Evolutionary conservation across 176 grass and related monocot species (phyloP), one percentile per base, ranked within the genome.

Genomic region (Avena eriantha): DNA sequence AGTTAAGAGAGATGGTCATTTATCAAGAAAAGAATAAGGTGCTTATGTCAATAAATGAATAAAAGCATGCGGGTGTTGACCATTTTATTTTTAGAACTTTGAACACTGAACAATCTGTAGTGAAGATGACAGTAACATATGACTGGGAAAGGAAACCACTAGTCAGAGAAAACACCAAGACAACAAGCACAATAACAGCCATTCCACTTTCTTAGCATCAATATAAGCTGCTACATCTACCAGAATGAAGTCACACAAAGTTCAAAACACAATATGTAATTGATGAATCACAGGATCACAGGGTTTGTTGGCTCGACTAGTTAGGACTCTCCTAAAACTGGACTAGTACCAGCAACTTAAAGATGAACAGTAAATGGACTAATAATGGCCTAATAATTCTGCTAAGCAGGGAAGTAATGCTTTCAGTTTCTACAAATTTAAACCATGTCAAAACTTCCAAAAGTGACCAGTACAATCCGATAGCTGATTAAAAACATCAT

Each of bases 1-100:
- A 77, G 39, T 58, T 77, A 61, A 8, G 36, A 82, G 24, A 85
- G 53, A 76, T 58, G 39, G 76, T 21, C 18, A 78, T 79, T 24
- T 41, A 69, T 70, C 26, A 34, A 70, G 22, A 75, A 69, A 85
- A 49, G 0, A 61, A 15, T 47, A 73, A 33, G 26, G 75, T 41
- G 67, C 19, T 49, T 29, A 3, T 73, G 12, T 59, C 74, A 41
- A 39, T 36, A 24, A 29, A 29, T 29, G 29, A 29, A 68, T 69
- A 55, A 36, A 83, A 49, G 10, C 19, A 71, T 26, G 9, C 14
- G 33, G 39, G 34, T 67, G 24, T 34, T n/a, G 51, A 3, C 67
- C 63, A 65, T 46, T 5, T 74, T 29, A 74, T 73, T 15, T 58
- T 47, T 23, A 85, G 43, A 31, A 58, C 23, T 75, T 61, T 66